Conservation (phyloP, 371 early-diverging fungal species). For the Capniomyces stellatus region DNA sequence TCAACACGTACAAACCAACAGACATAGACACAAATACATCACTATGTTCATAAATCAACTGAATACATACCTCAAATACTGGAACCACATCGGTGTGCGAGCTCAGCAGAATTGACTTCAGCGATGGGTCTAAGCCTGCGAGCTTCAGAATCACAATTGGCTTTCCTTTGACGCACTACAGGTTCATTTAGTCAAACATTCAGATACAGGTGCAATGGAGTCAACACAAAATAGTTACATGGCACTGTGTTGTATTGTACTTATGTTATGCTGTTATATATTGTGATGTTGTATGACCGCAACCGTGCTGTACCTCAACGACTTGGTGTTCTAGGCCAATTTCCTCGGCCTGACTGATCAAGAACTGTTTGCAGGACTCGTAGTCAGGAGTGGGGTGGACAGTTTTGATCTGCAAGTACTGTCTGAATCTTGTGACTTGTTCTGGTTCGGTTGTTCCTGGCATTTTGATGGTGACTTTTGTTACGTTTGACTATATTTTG, state of each 20-base stretch:
- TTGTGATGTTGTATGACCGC: no score
- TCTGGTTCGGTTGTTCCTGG: no score
- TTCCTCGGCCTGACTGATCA: conserved; percentile 37
- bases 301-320: conserved; percentile 34
- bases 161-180: conserved; percentile 34
- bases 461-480: no score
- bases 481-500: no score
- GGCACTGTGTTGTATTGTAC: no score
- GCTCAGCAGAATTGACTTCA: conserved; percentile 46
- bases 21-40: background rate
- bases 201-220: no score
- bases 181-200: no score
- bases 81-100: conserved; percentile 76
- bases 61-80: conserved; percentile 24
- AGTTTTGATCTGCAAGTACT: conserved; percentile 58
- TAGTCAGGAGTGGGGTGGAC: conserved; percentile 68
- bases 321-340: conserved; percentile 32
- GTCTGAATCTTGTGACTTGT: conserved; percentile 44
- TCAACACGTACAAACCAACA: background rate
- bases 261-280: no score
- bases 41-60: no score
- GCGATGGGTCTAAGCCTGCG: conserved; percentile 30
- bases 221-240: no score
- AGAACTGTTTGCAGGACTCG: conserved; percentile 29
- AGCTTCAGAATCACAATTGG: conserved; percentile 50